Base-by-base conservation (phyloP, 2,329 filamentous ascomycete genomes). In the Onygena corvina region DNA sequence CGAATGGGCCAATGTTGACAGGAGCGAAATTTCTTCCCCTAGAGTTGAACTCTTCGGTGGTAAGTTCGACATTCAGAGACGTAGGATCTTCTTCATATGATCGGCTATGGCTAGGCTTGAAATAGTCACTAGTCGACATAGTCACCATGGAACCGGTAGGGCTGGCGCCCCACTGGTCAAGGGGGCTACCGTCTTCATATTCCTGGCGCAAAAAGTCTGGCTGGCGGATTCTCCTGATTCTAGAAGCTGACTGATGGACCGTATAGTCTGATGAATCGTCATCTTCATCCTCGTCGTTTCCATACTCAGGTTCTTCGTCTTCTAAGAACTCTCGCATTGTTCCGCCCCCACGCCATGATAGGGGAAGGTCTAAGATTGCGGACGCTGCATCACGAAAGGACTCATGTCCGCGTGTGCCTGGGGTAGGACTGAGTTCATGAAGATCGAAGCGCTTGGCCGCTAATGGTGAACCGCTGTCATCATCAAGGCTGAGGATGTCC, bases 341-440 rank as follows among this genome's bases (percentile, higher is more conserved):
- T 2, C 4, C 12, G 7, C 27, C 27, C 23, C 14, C 27, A n/a
- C 9, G 14, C 46, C 46, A 47, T 7, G 33, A 18, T 11, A 47
- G 3, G 7, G 46, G 46, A 2, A 33, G 3, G 20, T 47, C 46
- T 3, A 47, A 23, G 11, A 33, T 47, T 2, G 27, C 46, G 46
- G 21, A 47, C 16, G 46, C 46, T 27, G 46, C 46, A 7, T 34
- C 46, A 5, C 25, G 3, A 33, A 33, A 47, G 4, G 46, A 36
- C 14, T 47, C 46, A 16, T 33, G 31, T 2, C 31, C 33, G 5
- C 46, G 46, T 21, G 46, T 21, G 12, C 46, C 46, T 4, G 46
- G 31, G 1, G 46, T 36, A 33, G 46, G 46, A 20, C 46, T 47
- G 9, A 47, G 46, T 47, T 47, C 46, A 21, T 29, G 27, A 8